These are phyloP conservation scores for Umbelopsis sp. DNA, from an alignment of 192 early-diverging fungal genomes.

Conservation along the genomic window DNA sequence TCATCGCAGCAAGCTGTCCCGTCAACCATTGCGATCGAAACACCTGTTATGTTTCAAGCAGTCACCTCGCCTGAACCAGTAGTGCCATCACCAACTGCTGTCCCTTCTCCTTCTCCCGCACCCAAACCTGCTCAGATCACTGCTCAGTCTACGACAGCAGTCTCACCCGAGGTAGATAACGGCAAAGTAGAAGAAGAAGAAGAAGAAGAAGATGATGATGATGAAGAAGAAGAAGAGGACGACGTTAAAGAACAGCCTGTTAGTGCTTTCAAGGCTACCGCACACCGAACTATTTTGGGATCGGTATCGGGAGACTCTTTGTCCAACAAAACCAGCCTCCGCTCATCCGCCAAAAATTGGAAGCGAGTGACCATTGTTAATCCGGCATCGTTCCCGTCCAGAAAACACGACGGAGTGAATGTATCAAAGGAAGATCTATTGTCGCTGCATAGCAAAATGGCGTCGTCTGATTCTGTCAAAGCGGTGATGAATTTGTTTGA, in stretches of 20 bases:
- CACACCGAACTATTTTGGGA: conserved; percentile 2
- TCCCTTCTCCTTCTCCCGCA: no score
- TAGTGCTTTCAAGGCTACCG: conserved; percentile 2
- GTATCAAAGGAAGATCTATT: background rate
- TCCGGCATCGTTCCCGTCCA: background rate
- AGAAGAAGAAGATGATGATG: background rate
- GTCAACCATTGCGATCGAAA: no score
- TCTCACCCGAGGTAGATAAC: no score
- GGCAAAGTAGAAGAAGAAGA: no score
- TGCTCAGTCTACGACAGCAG: no score
- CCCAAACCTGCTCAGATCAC: no score
- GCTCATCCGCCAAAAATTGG: background rate
- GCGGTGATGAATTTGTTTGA: background rate
- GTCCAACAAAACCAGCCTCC: background rate
- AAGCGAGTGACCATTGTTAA: background rate
- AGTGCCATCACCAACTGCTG: no score
- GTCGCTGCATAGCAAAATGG: conserved; percentile 10
- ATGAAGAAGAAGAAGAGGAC: background rate
- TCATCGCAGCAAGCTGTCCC: no score
- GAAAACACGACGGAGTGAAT: background rate
- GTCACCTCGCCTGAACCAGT: no score
- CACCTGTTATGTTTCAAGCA: no score
- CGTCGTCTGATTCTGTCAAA: background rate
- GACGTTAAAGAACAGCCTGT: background rate
- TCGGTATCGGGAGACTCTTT: background rate